Evolutionary conservation across 148 eudicot genomes (phyloP), one percentile per base, ranked within the genome.

Genomic region (Rhododendron molle): DNA sequence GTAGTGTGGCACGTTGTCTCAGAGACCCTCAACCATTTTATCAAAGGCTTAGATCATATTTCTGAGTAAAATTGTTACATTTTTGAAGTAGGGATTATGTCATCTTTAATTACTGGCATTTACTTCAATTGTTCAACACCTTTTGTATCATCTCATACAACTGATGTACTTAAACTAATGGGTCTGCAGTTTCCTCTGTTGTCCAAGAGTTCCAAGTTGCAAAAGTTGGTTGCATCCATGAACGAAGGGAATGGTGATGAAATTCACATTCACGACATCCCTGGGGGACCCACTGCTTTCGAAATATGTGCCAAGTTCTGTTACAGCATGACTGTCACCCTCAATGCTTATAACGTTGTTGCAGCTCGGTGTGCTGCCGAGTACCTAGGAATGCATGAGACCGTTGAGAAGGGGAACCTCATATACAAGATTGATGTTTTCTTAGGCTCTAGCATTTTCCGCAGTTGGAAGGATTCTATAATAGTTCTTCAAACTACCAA

Each of bases 221-320:
- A 92, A 83, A 93, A 92, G 86, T 85, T 94, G 81, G 98, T 92
- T 8, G 88, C 93, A 81, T 85, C 86, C 60, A 30, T 92, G 84
- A 83, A 86, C 62, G 96, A 92, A 44, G 92, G 88, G 65, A 92
- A 83, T n/a, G 67, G 76, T 56, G 93, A 92, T 80, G 99, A 95
- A 90, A 73, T 97, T 69, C 47, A 84, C 34, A 90, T 95, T 62
- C 88, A 90, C n/a, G 98, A 95, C 69, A 90, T 97, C 36, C 99
- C 99, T 3, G 99, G 99, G 30, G 99, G 99, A 13, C 85, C 94
- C 3, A 78, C 87, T 44, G 94, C 94, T n/a, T 95, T 97, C 40
- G 99, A 97, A 88, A 86, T 93, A 83, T 97, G 99, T 85, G 94
- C 96, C 89, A 97, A 97, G 89, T 97, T 95, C 90, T 97, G 99